phyloP scores from a whole-genome alignment of 345 rosid genomes.

The Syzygium oleosum region DNA sequence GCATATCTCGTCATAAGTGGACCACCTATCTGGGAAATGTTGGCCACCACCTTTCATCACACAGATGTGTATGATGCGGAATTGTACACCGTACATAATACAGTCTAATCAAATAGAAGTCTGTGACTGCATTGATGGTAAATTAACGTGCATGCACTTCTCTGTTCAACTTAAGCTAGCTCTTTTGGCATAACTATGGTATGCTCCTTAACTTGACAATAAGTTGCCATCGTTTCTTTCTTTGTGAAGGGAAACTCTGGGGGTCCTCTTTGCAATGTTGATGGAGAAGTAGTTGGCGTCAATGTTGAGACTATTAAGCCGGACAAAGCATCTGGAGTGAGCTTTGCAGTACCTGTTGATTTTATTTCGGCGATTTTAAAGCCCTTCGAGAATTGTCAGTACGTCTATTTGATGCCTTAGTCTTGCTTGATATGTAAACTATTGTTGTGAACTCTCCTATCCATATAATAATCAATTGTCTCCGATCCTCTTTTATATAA shows the following conservation, averaged over 20 bases:
- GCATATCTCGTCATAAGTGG: background rate
- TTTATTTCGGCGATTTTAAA: background rate
- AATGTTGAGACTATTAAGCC: conserved; percentile 50
- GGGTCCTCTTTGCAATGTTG: background rate
- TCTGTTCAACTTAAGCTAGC: background rate
- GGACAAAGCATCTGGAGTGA: conserved; percentile 61
- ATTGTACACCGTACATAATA: background rate
- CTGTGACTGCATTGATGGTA: background rate
- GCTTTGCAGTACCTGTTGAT: conserved; percentile 82
- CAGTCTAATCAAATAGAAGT: background rate
- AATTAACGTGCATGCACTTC: background rate
- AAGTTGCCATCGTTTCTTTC: background rate
- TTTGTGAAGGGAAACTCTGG: conserved; percentile 6
- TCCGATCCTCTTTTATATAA: background rate
- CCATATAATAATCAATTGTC: background rate
- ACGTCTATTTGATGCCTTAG: background rate
- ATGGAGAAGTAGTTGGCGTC: conserved; percentile 48
- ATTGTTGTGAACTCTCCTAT: background rate
- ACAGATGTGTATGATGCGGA: background rate
- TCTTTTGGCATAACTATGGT: background rate
- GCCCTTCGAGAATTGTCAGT: background rate
- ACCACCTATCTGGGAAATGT: background rate
- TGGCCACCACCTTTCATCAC: background rate
- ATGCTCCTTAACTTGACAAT: background rate
- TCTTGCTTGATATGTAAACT: background rate